A percentile compares a stretch with the other conserved stretches of the same genome.
Evolutionary conservation across 1,284 basidiomycete species (phyloP).

Genomic region (Microstroma glucosiphilum): DNA sequence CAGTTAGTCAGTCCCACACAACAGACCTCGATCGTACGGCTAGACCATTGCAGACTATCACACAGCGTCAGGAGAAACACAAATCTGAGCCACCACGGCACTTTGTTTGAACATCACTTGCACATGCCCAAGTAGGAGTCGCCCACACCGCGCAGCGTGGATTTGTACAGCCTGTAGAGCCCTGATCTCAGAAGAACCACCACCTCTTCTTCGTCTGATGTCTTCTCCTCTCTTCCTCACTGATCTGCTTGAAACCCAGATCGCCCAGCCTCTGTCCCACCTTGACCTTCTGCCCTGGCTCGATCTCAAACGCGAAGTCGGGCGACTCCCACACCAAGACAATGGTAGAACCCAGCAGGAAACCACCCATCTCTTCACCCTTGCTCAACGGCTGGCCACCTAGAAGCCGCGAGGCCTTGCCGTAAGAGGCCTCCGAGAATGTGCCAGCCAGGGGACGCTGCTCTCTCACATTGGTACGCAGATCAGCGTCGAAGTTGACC

Average conservation of each 20-base stretch:
- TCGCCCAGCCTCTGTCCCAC: conserved; percentile 67
- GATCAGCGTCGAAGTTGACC: conserved; percentile 86
- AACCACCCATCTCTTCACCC: conserved; percentile 96
- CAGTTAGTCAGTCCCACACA: no score
- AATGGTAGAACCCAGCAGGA: conserved; percentile 88
- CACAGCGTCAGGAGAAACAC: no score
- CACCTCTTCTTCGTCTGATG: conserved; percentile 6
- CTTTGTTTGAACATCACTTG: no score
- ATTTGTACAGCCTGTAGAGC: no score
- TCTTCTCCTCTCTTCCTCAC: conserved; percentile 2
- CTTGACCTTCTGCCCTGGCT: conserved; percentile 76
- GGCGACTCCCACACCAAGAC: conserved; percentile 97
- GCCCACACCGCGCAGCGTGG: no score
- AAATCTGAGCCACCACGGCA: no score
- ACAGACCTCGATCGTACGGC: no score
- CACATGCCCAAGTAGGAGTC: no score
- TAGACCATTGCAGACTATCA: no score
- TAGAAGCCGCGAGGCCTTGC: conserved; percentile 56
- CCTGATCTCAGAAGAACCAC: not conserved
- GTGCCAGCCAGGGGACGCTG: conserved; percentile 60
- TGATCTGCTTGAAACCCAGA: conserved; percentile 11
- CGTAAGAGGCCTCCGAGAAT: conserved; percentile 71
- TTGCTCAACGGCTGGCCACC: conserved; percentile 78
- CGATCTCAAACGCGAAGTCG: conserved; percentile 72
- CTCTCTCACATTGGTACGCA: conserved; percentile 49